A percentile compares a stretch with the other conserved stretches of the same genome.
Conservation (phyloP, 2,329 filamentous ascomycete species). For the Zasmidium angulare region DNA sequence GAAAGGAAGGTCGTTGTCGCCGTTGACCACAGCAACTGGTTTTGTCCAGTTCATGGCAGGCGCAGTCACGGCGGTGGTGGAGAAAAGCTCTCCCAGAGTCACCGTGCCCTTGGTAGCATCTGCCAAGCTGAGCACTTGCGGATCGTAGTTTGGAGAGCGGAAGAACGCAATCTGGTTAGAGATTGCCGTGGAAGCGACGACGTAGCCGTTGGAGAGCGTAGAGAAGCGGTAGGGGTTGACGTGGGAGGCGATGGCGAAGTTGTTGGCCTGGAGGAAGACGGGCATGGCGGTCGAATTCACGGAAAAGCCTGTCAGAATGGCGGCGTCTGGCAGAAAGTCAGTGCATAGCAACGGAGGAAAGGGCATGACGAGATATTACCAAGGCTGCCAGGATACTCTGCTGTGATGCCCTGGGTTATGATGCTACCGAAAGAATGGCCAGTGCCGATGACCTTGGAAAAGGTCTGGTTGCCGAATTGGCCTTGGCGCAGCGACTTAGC, state of each 20-base stretch:
- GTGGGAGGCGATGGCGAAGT: slow-evolving; percentile 31
- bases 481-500: slow-evolving; percentile 32
- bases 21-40: slow-evolving; percentile 34
- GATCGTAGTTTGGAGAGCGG: slow-evolving; percentile 32
- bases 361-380: not conserved
- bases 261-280: slow-evolving; percentile 26
- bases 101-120: slow-evolving; percentile 32
- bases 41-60: slow-evolving; percentile 25
- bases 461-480: slow-evolving; percentile 28
- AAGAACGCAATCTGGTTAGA: slow-evolving; percentile 36
- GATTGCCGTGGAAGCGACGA: slow-evolving; percentile 25
- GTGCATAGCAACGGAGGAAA: no score
- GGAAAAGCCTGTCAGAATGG: slow-evolving; percentile 41
- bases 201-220: slow-evolving; percentile 29
- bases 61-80: slow-evolving; percentile 15
- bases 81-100: slow-evolving; percentile 36
- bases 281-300: slow-evolving; percentile 24
- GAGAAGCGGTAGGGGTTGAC: slow-evolving; percentile 33
- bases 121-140: slow-evolving; percentile 24
- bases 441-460: slow-evolving; percentile 40
- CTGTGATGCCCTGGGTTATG: slow-evolving; percentile 35
- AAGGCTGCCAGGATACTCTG: slow-evolving; percentile 34
- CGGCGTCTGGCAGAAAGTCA: slow-evolving; percentile 28
- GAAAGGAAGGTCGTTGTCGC: slow-evolving; percentile 32
- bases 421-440: slow-evolving; percentile 43